Evolutionary conservation across 805 yeast genomes (phyloP).

Genomic region (Yamadazyma philogaea): DNA sequence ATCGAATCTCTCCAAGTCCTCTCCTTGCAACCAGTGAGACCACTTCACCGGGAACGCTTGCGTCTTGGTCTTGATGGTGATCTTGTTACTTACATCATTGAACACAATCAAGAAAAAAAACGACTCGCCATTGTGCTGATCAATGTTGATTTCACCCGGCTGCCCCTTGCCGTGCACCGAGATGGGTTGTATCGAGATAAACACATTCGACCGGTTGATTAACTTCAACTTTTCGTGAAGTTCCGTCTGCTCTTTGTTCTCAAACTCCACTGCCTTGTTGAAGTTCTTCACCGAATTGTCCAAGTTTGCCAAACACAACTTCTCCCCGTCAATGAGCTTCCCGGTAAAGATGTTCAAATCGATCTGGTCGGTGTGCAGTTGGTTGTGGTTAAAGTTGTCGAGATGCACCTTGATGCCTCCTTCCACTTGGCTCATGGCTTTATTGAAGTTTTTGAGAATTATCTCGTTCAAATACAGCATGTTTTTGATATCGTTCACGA

Average conservation of each 20-base stretch:
- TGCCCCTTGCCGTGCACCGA: conserved; percentile 22
- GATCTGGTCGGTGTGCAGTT: conserved; percentile 29
- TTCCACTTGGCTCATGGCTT: conserved; percentile 71
- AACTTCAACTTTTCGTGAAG: conserved; percentile 16
- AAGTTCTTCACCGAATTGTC: conserved; percentile 63
- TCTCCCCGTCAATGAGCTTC: conserved; percentile 77
- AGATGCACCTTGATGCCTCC: conserved; percentile 68
- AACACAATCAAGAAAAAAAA: conserved; percentile 76
- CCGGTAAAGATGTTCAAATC: conserved; percentile 70
- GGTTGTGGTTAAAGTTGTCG: conserved; percentile 44
- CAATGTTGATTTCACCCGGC: conserved; percentile 38
- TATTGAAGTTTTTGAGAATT: conserved; percentile 53
- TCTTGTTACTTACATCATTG: conserved; percentile 74
- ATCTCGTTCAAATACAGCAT: conserved; percentile 46
- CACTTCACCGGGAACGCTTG: conserved; percentile 89
- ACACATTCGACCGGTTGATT: conserved; percentile 55
- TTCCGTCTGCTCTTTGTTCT: conserved; percentile 17
- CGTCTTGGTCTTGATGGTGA: conserved; percentile 71
- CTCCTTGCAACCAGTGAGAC: conserved; percentile 86
- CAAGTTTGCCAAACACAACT: conserved; percentile 81
- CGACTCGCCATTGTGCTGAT: conserved; percentile 47
- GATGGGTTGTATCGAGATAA: conserved; percentile 67
- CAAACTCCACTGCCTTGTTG: conserved; percentile 19
- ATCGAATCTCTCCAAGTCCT: conserved; percentile 19
- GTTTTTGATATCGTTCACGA: conserved; percentile 65